Conservation (phyloP, 257 asterid genomes). For the Anisodus tanguticus region DNA sequence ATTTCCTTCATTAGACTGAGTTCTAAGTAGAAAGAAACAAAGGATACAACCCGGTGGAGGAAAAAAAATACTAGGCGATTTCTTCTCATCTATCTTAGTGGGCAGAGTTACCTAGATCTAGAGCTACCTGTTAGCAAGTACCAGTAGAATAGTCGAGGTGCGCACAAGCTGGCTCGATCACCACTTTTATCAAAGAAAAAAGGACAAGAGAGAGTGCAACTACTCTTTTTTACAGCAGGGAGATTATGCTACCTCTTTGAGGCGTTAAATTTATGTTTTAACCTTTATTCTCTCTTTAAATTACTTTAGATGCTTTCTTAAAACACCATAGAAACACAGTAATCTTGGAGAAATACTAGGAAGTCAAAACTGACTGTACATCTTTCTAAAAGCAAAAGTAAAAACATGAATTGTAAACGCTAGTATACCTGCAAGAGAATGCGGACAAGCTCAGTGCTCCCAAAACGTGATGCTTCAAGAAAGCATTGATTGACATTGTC, state of each 20-base stretch:
- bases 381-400: slow-evolving; percentile 5
- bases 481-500: slow-evolving; percentile 98
- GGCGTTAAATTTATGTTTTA: neutral
- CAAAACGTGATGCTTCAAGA: slow-evolving; percentile 98
- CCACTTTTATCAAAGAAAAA: neutral
- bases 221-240: neutral
- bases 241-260: neutral
- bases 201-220: neutral
- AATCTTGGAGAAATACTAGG: neutral
- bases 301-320: slow-evolving; percentile 6
- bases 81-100: neutral
- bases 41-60: too few relatives aligned
- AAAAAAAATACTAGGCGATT: neutral
- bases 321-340: neutral
- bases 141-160: neutral
- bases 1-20: neutral
- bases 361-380: neutral
- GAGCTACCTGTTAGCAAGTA: neutral
- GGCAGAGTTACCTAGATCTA: neutral
- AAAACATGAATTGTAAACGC: slow-evolving; percentile 1
- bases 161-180: neutral
- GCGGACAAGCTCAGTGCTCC: slow-evolving; percentile 99
- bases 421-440: slow-evolving; percentile 81
- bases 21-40: neutral
- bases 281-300: neutral